Evolutionary conservation across 352 stramenopile genomes (phyloP), one percentile per base, ranked within the genome.

Genomic region (Phytopythium sindhum): DNA sequence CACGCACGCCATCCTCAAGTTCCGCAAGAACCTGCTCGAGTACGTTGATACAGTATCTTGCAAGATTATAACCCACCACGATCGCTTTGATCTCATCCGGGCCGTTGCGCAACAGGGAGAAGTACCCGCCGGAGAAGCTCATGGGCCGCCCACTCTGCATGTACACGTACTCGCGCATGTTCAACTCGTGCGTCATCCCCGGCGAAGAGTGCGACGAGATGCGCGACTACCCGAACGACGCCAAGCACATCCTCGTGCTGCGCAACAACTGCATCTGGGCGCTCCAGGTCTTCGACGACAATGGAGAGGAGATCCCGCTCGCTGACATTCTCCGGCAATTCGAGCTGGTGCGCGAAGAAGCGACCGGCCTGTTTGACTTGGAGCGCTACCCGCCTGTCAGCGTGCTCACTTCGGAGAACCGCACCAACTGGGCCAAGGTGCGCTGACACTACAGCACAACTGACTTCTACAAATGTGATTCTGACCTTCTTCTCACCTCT

Each of bases 111-210:
- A 17, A 23, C 53, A 97, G 90, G 29, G 97, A 98, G 48, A 83
- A 80, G 42, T 90, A 98, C 44, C 90, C 92, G 45, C 75, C 86
- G 24, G 96, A 99, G 62, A 97, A 91, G 64, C 96, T 98, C 70
- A 97, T 97, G 71, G 89, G 91, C 23, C 85, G 90, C 24, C 91
- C 93, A 41, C 71, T 99, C 42, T 99, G 95, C 72, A 98, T 97
- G 72, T 82, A 89, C 69, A 96, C 93, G 74, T 98, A 97, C 74
- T 96, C 92, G 66, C 90, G 89, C 63, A 97, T 98, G 87, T 98
- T 99, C 75, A 98, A 99, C 82, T 95, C 95, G 53, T 98, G 94
- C 75, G 82, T 98, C 26, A 95, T 99, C 61, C 97, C 97, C 11
- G 88, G 85, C 24, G 86, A 96, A 63, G 84, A 96, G 37, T 93